Evolutionary conservation across 2,329 filamentous ascomycete species (phyloP), one percentile per base, ranked within the genome.

Genomic region (Aureobasidium sp.): DNA sequence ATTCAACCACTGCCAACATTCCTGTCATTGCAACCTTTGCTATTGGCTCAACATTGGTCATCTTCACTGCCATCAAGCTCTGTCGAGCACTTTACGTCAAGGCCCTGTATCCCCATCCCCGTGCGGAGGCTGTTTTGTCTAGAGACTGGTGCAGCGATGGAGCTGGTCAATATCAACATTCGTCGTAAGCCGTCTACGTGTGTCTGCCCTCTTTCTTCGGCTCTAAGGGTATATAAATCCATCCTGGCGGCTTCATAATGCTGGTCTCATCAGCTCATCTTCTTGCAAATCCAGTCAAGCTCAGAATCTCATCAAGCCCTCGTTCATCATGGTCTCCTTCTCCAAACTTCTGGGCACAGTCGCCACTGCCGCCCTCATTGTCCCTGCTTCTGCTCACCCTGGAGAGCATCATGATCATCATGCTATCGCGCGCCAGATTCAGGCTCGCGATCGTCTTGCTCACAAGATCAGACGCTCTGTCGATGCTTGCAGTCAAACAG

Each of bases 351-450:
- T 39, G 11, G 39, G 35, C 19, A 30, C 49, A 3, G 12, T 41
- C 8, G 51, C 40, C 21, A 30, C 40, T 21, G 39, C 40, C 12
- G 10, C 29, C n/a, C 4, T 47, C 17, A 14, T 37, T 24, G 32
- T 29, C 48, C 54, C 58, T 27, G 57, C 56, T 12, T 16, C 56
- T 30, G 65, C 65, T 29, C 66, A 68, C 32, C 66, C 66, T 22
- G 66, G 66, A 29, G 66, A 68, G 55, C 62, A 64, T 41, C 65
- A 68, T 42, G 63, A 67, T 27, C 57, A 59, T 52, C 53, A 58
- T 32, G 59, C 62, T 24, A 53, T 68, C 56, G 64, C 62, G 58
- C 60, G 64, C 7, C 59, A 68, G 53, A 62, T 69, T 40, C 55
- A 61, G 24, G 60, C 44, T 29, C 63, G 65, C 48, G 57, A 63